A percentile compares a stretch with the other conserved stretches of the same genome.
Evolutionary conservation across 345 rosid genomes (phyloP).

Genomic region (Brassica carinata): DNA sequence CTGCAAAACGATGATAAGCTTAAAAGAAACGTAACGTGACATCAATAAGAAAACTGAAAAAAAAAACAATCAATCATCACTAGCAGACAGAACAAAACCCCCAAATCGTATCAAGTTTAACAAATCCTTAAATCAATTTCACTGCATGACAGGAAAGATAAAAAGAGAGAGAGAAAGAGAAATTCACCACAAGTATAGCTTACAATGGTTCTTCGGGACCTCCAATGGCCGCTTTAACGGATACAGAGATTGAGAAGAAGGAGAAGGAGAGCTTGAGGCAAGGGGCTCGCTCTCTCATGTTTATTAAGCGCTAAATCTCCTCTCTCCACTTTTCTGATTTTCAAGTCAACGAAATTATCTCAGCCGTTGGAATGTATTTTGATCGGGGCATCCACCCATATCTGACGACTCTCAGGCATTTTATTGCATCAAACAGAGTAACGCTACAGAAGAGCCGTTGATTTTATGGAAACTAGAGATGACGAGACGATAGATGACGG

Average conservation of each 20-base stretch:
- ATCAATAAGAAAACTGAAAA: neutral
- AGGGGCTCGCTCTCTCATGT: constrained; percentile 14
- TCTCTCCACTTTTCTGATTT: constrained; percentile 31
- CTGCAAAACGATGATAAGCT: constrained; percentile 12
- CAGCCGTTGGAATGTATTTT: constrained; percentile 11
- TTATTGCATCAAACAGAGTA: constrained; percentile 5
- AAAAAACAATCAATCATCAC: neutral
- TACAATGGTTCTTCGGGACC: constrained; percentile 6
- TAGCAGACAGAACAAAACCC: neutral
- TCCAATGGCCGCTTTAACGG: constrained; percentile 37
- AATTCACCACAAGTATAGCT: constrained; percentile 10
- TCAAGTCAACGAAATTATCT: constrained; percentile 37
- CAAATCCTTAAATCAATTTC: neutral
- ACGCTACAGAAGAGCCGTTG: constrained; percentile 28
- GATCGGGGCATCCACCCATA: neutral
- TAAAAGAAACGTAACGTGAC: neutral
- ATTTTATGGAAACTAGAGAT: neutral
- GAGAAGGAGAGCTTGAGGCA: constrained; percentile 9
- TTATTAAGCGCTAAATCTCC: constrained; percentile 15
- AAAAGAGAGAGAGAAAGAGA: neutral
- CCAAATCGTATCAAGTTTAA: constrained; percentile 13
- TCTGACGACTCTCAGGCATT: neutral
- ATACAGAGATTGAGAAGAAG: neutral
- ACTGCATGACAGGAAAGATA: neutral
- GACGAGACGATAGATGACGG: neutral